Conservation (phyloP, 2,329 filamentous ascomycete genomes). For the Apiospora saccharicola region DNA sequence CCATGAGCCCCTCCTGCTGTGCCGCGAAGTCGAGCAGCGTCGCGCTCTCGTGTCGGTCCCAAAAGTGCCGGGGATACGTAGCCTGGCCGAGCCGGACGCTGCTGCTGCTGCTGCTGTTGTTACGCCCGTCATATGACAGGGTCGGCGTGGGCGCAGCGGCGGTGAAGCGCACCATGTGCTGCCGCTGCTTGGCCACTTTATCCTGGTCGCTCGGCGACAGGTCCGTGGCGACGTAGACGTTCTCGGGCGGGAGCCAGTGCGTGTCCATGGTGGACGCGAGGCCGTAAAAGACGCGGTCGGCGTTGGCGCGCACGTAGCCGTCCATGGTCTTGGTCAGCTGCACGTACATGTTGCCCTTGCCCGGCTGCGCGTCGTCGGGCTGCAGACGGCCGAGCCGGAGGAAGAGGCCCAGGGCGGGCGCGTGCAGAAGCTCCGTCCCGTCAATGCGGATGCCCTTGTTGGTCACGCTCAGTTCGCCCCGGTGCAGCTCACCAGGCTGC, state of each 20-base stretch:
- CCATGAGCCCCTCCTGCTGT: slow-evolving; percentile 12
- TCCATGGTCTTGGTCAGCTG: slow-evolving; percentile 21
- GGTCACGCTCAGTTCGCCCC: slow-evolving; percentile 17
- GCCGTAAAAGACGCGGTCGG: not conserved
- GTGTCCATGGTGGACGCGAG: not conserved
- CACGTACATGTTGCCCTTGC: slow-evolving; percentile 11
- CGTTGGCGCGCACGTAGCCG: slow-evolving; percentile 14
- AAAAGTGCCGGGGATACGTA: slow-evolving; percentile 5
- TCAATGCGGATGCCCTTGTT: slow-evolving; percentile 24
- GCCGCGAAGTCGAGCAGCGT: slow-evolving; percentile 6
- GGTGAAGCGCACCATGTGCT: slow-evolving; percentile 5
- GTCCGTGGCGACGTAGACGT: slow-evolving; percentile 12
- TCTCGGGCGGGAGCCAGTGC: slow-evolving; percentile 21
- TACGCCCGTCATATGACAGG: not conserved
- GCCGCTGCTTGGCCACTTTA: slow-evolving; percentile 7
- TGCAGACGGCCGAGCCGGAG: slow-evolving; percentile 13
- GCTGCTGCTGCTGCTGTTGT: not conserved
- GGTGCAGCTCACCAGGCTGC: slow-evolving; percentile 15
- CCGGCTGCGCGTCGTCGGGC: not conserved
- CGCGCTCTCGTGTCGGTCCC: not conserved
- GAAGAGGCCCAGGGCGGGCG: slow-evolving; percentile 3
- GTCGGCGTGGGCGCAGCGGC: not conserved
- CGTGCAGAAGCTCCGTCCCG: slow-evolving; percentile 18
- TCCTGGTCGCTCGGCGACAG: slow-evolving; percentile 6
- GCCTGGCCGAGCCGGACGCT: not conserved